phyloP scores from a whole-genome alignment of 352 stramenopile genomes.

The Globisporangium heterothallicum region DNA sequence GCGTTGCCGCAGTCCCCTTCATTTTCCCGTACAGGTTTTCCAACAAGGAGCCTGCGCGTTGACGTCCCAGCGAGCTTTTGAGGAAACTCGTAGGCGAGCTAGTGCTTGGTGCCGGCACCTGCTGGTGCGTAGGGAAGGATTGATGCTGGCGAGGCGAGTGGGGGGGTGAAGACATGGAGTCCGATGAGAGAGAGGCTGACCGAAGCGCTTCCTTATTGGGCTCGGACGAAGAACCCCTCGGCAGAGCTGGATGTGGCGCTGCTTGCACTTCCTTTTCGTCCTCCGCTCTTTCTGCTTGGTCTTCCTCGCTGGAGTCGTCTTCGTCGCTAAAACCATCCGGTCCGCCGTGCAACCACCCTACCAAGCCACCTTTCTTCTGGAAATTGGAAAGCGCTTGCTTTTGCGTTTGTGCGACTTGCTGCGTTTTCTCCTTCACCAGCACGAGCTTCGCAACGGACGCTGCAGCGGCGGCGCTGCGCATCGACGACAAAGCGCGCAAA shows the following conservation, averaged over 20 bases:
- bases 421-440: conserved; percentile 38
- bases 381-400: conserved; percentile 42
- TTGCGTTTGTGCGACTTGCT: conserved; percentile 27
- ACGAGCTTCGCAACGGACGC: conserved; percentile 9
- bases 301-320: neutral
- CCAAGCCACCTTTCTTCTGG: conserved; percentile 58
- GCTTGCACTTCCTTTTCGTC: neutral
- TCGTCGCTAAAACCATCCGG: conserved; percentile 1
- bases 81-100: neutral
- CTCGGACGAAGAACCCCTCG: neutral
- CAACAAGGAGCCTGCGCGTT: conserved; percentile 7
- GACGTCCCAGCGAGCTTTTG: conserved; percentile 4
- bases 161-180: neutral
- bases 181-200: conserved; percentile 1
- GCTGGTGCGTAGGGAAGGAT: conserved; percentile 1
- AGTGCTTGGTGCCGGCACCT: neutral
- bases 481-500: conserved; percentile 2
- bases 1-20: conserved; percentile 9
- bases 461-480: conserved; percentile 7
- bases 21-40: conserved; percentile 12
- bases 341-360: conserved; percentile 61
- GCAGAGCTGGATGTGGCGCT: neutral
- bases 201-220: neutral
- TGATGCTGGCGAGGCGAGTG: conserved; percentile 8
- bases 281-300: neutral